These are phyloP conservation scores for Aspergillus leporis DNA, from an alignment of 495 filamentous ascomycete species.

Conservation along the genomic window DNA sequence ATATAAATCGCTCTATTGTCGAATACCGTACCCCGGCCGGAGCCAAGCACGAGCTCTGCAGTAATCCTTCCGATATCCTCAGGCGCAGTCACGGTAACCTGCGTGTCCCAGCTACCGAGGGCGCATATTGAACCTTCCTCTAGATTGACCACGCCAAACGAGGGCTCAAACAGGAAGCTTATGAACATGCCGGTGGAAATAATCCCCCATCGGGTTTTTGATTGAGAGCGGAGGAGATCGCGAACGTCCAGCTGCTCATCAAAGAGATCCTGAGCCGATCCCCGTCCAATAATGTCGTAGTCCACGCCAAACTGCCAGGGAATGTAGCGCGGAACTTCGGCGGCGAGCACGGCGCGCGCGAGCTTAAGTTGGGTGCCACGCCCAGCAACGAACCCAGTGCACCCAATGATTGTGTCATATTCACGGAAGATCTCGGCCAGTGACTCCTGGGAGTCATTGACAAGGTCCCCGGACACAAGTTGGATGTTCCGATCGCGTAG, in stretches of 20 bases:
- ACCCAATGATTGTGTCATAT: constrained; percentile 55
- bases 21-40: constrained; percentile 21
- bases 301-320: constrained; percentile 71
- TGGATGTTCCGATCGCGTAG: constrained; percentile 37
- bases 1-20: constrained; percentile 40
- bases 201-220: constrained; percentile 53
- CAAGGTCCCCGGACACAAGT: constrained; percentile 50
- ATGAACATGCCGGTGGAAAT: constrained; percentile 65
- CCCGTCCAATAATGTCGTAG: constrained; percentile 58
- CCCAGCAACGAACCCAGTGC: constrained; percentile 53
- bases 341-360: constrained; percentile 48
- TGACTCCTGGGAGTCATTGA: constrained; percentile 27
- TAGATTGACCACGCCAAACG: constrained; percentile 55
- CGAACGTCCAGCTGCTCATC: constrained; percentile 62
- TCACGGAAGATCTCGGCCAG: constrained; percentile 46
- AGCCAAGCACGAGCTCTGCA: constrained; percentile 48
- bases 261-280: constrained; percentile 57
- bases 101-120: constrained; percentile 56
- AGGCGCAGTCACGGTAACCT: constrained; percentile 57
- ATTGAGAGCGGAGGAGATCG: constrained; percentile 49
- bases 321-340: constrained; percentile 46
- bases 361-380: constrained; percentile 53
- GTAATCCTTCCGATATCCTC: constrained; percentile 59
- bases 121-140: constrained; percentile 41
- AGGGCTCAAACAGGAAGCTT: constrained; percentile 59